Evolutionary conservation across 139 green algal species (phyloP).

Genomic region (Ulvella scutata): DNA sequence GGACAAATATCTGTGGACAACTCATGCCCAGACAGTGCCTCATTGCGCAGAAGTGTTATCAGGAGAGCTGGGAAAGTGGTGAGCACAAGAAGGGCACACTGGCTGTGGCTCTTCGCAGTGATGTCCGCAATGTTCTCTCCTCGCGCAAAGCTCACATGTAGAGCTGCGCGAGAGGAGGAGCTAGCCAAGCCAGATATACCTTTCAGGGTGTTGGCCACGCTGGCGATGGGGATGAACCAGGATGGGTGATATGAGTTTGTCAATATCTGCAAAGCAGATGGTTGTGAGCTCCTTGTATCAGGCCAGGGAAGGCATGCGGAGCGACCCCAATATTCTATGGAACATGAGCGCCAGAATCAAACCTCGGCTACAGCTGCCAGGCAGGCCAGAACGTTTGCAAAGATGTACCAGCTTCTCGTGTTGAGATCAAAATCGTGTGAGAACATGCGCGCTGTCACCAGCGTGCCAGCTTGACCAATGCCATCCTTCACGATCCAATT

Average conservation of each 20-base stretch:
- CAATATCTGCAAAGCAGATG: constrained; percentile 2
- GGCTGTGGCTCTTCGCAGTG: neutral
- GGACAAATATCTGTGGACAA: too few species aligned
- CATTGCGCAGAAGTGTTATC: too few species aligned
- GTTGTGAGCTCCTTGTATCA: too few species aligned
- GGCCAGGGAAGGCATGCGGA: too few species aligned
- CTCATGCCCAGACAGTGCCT: too few species aligned
- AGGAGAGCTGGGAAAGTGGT: too few species aligned
- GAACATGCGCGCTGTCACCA: neutral
- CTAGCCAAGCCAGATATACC: neutral
- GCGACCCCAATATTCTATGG: too few species aligned
- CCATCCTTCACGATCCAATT: constrained; percentile 3
- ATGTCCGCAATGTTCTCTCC: constrained; percentile 1
- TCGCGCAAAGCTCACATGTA: neutral
- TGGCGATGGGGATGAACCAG: neutral
- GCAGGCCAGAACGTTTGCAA: neutral
- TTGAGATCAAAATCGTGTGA: neutral
- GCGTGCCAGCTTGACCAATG: neutral
- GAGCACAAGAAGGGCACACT: too few species aligned
- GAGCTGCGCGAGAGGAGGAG: neutral
- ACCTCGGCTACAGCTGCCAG: neutral
- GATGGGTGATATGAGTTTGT: neutral
- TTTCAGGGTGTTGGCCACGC: neutral
- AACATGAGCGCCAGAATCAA: too few species aligned
- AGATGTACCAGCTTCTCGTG: constrained; percentile 1